Percentiles rank a stretch among this genome's conserved stretches.
Evolutionary conservation across 129 eudicot species (phyloP).

Genomic region (Scalesia atractyloides): DNA sequence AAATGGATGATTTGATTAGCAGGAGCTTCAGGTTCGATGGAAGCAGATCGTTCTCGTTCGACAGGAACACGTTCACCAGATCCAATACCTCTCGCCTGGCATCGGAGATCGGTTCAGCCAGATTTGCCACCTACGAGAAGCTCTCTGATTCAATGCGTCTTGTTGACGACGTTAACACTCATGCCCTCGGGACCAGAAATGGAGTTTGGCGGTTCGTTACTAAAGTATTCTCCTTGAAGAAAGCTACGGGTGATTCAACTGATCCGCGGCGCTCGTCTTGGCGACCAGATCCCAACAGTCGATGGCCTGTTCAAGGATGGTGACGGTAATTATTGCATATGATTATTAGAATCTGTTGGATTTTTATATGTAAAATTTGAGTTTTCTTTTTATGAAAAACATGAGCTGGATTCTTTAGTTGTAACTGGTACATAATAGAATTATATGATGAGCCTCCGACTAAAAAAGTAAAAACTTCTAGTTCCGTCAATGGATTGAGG

Average conservation of each 20-base stretch:
- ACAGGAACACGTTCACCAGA: constrained; percentile 7
- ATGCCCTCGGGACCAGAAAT: constrained; percentile 8
- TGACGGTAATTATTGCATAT: constrained; percentile 22
- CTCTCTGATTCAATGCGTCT: constrained; percentile 17
- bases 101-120: constrained; percentile 29
- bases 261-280: constrained; percentile 25
- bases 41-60: constrained; percentile 29
- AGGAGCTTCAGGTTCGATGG: constrained; percentile 36
- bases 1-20: constrained; percentile 33
- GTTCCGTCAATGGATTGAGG: too few species aligned
- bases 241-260: constrained; percentile 18
- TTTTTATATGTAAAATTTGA: too few species aligned
- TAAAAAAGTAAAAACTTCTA: too few species aligned
- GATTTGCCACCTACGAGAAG: constrained; percentile 27
- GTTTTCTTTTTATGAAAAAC: too few species aligned
- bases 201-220: constrained; percentile 23
- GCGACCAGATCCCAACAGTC: constrained; percentile 47
- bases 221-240: constrained; percentile 31
- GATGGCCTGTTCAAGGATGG: constrained; percentile 81
- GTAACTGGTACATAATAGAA: too few species aligned
- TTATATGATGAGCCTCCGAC: too few species aligned
- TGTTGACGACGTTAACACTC: background rate
- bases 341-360: too few species aligned
- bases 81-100: constrained; percentile 22
- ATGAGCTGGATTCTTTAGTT: too few species aligned